A percentile compares a stretch with the other conserved stretches of the same genome.
These are phyloP conservation scores for Ascochyta koolunga DNA, from an alignment of 2,329 filamentous ascomycete species.

Conservation along the genomic window DNA sequence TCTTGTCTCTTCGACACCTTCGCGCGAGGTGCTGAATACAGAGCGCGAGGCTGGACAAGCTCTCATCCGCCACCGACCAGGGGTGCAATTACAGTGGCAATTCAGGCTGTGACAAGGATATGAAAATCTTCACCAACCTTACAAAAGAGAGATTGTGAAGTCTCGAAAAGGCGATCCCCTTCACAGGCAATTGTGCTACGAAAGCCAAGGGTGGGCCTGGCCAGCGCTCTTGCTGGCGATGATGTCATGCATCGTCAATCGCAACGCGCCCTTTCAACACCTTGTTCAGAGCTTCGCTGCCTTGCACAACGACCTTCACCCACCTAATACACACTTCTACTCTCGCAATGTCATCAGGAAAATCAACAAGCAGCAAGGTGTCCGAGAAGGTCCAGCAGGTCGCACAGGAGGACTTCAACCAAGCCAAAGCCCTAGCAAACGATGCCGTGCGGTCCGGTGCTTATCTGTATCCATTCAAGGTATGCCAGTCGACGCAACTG, in stretches of 20 bases:
- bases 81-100: slow-evolving; percentile 5
- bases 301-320: slow-evolving; percentile 12
- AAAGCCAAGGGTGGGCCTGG: background rate
- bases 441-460: slow-evolving; percentile 77
- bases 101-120: background rate
- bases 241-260: background rate
- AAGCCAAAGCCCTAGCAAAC: slow-evolving; percentile 66
- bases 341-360: slow-evolving; percentile 19
- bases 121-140: background rate
- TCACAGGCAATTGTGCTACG: background rate
- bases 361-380: slow-evolving; percentile 30
- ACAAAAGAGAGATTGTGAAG: background rate
- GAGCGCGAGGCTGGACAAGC: no score
- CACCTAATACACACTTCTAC: slow-evolving; percentile 9
- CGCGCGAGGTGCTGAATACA: background rate
- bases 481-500: slow-evolving; percentile 28
- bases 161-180: background rate
- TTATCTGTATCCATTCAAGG: slow-evolving; percentile 85
- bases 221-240: slow-evolving; percentile 2
- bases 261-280: background rate
- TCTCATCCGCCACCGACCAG: background rate
- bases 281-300: background rate
- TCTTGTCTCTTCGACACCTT: background rate
- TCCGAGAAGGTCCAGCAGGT: slow-evolving; percentile 62
- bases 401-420: slow-evolving; percentile 72